Evolutionary conservation across 73 alveolate genomes (phyloP), one percentile per base, ranked within the genome.

Genomic region (Tetrahymena elliotti): DNA sequence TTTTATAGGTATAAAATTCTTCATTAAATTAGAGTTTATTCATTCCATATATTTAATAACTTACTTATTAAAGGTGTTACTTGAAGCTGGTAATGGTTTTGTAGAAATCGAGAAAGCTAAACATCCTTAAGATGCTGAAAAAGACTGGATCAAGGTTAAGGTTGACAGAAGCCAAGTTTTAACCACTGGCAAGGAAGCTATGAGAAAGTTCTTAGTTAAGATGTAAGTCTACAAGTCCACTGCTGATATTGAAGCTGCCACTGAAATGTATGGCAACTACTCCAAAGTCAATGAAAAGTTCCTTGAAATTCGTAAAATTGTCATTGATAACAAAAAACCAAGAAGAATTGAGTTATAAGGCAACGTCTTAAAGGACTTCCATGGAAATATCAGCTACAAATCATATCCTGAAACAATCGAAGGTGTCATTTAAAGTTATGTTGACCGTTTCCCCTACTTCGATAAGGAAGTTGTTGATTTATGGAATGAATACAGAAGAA

Each of bases 241-340:
- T n/a, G 98, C 96, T 4, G 97, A 96, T 37, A 54, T 53, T 6
- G 98, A 96, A 83, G 83, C 97, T 24, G 98, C 98, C 40, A 53
- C 93, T 33, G 94, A 96, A 93, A 94, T 93, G 96, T 97, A 88
- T 83, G 97, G 95, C 8, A 35, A 92, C 35, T 96, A 96, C 95
- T 82, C 96, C 6, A 52, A 83, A 83, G 98, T 97, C 38, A 96
- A 94, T 53, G 98, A 95, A 15, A 84, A 37, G 39, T 96, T 97
- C 97, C 68, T 97, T 39, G 94, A 94, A 93, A 93, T 97, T 93
- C 93, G 98, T 68, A 96, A 97, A 34, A 97, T 97, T 94, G 98
- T 96, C 13, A 93, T 97, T 83, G 96, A 94, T 33, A 97, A 97
- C 88, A 94, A 96, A 94, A 92, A 52, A 41, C 97, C 98, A 18